Conservation (phyloP, 306 rosid genomes). For the Prunus fruticosa region DNA sequence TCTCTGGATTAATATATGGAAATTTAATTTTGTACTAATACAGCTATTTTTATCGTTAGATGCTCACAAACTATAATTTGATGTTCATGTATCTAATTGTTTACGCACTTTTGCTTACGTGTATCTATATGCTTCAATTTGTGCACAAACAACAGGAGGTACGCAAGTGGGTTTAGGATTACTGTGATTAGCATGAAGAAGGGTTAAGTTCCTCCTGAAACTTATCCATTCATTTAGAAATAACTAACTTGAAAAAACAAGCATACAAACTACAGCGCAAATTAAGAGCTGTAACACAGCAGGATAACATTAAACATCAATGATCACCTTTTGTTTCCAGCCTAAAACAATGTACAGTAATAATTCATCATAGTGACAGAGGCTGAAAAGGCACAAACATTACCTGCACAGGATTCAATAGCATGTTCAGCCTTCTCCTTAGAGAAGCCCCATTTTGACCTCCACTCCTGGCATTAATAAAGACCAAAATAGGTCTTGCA, state of each 20-base stretch:
- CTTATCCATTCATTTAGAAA: neutral
- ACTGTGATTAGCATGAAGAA: neutral
- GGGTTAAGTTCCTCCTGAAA: neutral
- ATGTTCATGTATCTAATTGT: too few relatives aligned
- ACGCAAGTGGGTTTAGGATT: neutral
- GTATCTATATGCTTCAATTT: neutral
- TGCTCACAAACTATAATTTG: too few relatives aligned
- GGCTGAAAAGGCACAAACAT: constrained; percentile 14
- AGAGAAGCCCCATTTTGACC: constrained; percentile 70
- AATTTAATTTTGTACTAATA: too few relatives aligned
- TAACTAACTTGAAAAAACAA: neutral
- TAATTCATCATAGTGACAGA: constrained; percentile 7
- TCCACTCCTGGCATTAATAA: constrained; percentile 71
- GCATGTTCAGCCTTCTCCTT: constrained; percentile 66
- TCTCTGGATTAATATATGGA: too few relatives aligned
- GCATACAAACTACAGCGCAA: neutral
- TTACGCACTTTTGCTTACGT: too few relatives aligned
- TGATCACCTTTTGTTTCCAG: neutral
- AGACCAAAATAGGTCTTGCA: constrained; percentile 73
- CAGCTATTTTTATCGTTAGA: too few relatives aligned
- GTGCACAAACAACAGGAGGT: neutral
- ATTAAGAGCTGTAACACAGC: neutral
- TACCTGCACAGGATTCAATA: constrained; percentile 78
- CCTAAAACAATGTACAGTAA: constrained; percentile 10
- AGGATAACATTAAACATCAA: neutral